Percentiles rank a stretch among this genome's conserved stretches.
Evolutionary conservation across 495 filamentous ascomycete genomes (phyloP).

Genomic region (Neurospora tetraspora): DNA sequence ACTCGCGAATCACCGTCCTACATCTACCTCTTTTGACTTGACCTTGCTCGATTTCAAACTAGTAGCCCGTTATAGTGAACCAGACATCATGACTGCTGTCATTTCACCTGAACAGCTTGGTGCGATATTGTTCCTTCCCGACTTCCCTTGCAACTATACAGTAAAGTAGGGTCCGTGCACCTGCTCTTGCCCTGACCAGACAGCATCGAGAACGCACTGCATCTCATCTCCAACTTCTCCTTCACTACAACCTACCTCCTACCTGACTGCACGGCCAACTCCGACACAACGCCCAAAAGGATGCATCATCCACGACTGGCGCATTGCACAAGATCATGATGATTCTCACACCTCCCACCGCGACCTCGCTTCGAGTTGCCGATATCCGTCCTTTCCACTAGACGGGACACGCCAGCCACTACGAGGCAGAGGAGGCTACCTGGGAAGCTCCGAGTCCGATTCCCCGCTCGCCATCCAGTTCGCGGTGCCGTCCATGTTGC

Average conservation of each 20-base stretch:
- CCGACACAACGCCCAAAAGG: neutral
- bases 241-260: neutral
- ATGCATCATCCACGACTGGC: neutral
- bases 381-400: neutral
- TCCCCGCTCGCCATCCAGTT: neutral
- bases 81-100: neutral
- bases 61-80: neutral
- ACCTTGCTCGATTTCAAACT: neutral
- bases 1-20: neutral
- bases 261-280: neutral
- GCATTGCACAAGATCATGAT: neutral
- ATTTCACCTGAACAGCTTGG: neutral
- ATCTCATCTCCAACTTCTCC: neutral
- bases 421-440: neutral
- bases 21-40: neutral
- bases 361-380: neutral
- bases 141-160: neutral
- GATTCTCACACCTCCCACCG: neutral
- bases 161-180: neutral
- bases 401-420: neutral
- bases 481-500: neutral
- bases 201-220: neutral
- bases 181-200: neutral
- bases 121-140: neutral
- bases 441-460: neutral